Evolutionary conservation across 108 stramenopile genomes (phyloP).

Genomic region (Nannochloropsis oceanica): DNA sequence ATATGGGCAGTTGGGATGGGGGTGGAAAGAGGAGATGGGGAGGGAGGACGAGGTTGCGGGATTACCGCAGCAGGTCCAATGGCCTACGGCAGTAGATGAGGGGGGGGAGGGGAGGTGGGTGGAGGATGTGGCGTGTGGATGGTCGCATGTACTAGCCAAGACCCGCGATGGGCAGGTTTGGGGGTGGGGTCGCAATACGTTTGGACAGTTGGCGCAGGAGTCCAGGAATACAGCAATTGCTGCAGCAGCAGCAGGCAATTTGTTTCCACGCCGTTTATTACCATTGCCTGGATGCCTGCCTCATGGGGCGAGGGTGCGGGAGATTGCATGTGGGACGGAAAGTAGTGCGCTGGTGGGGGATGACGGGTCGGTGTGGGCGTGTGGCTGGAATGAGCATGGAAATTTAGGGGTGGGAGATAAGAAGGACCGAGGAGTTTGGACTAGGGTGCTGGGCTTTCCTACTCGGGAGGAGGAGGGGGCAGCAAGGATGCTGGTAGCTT

Average conservation of each 20-base stretch:
- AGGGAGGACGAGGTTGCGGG: neutral
- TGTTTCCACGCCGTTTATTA: neutral
- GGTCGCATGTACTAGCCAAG: neutral
- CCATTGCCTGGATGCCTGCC: neutral
- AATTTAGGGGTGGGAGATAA: neutral
- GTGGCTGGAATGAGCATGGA: neutral
- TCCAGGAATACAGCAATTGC: too few relatives aligned
- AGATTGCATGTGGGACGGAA: neutral
- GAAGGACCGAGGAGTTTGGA: neutral
- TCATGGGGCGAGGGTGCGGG: neutral
- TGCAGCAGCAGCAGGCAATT: neutral
- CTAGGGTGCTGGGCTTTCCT: neutral
- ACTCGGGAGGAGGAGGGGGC: neutral
- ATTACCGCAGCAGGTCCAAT: neutral
- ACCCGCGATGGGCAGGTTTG: neutral
- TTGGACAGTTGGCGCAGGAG: neutral
- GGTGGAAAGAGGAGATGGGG: neutral
- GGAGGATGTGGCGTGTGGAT: neutral
- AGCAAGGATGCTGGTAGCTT: neutral
- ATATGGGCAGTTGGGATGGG: neutral
- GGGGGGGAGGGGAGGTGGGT: neutral
- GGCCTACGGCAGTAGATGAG: neutral
- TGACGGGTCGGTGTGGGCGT: neutral
- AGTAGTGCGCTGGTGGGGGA: neutral
- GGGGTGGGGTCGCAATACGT: neutral